Evolutionary conservation across 805 yeast genomes (phyloP), one percentile per base, ranked within the genome.

Genomic region (Blastobotrys americana): DNA sequence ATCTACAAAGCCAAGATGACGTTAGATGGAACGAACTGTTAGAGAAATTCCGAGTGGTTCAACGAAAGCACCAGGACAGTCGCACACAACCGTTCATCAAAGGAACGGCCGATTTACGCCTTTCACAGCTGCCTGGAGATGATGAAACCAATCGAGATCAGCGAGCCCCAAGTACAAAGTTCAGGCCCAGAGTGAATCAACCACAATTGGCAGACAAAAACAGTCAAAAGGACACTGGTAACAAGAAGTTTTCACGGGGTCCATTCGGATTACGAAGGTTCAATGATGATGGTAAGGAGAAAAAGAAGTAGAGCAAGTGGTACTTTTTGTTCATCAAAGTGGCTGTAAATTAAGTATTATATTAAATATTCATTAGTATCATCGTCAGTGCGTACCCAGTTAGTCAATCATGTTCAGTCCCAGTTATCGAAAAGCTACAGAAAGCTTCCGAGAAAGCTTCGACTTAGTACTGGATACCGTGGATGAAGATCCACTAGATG

Each of bases 31-130:
- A 55, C 4, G 74, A 68, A 18, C 50, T 78, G 28, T 61, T 77
- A 34, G 69, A 65, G n/a, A 68, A 69, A 33, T 78, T 78, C 57
- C 65, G 68, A 42, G 57, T 60, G 3, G 67, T 74, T n/a, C 83
- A 78, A 38, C 46, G 44, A 34, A 43, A 50, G 41, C 55, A 34
- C n/a, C 55, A 53, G 40, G 52, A 49, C 13, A 36, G 42, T 5
- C 42, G 56, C 4, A 42, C 37, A 16, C 50, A 48, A 37, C 45
- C 44, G 4, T 42, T 40, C 21, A 25, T 25, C 13, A 25, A 25
- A 13, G 31, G 31, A 8, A 13, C 13, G 13, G 31, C 31, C 8
- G 31, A 25, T 13, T 8, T 25, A 13, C 31, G 31, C 10, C 8
- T 25, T 13, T 25, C 31, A 25, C 31, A 13, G 13, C n/a, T n/a